phyloP scores from a whole-genome alignment of 495 filamentous ascomycete species.

The Chaetomium cochliodes region DNA sequence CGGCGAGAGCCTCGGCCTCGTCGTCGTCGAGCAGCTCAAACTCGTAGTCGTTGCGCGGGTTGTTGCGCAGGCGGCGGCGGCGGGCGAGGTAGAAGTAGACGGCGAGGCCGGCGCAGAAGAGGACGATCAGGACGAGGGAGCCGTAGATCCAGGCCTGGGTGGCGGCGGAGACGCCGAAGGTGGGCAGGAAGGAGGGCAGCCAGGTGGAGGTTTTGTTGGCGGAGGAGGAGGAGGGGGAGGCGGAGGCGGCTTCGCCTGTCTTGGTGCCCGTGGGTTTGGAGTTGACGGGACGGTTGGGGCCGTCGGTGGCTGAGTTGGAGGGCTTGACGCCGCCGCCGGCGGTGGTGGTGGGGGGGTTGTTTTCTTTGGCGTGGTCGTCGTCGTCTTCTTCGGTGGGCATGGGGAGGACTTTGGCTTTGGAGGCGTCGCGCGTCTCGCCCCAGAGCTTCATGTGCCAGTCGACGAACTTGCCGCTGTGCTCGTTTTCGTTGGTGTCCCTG shows the following conservation, averaged over 20 bases:
- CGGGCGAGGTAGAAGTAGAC: slow-evolving; percentile 77
- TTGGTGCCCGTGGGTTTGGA: slow-evolving; percentile 34
- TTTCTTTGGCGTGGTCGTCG: slow-evolving; percentile 66
- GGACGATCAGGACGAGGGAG: slow-evolving; percentile 72
- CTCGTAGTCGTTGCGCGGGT: slow-evolving; percentile 81
- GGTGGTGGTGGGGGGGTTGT: slow-evolving; percentile 47
- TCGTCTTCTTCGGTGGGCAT: slow-evolving; percentile 84
- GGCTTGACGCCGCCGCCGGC: slow-evolving; percentile 40
- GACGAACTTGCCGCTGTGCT: slow-evolving; percentile 69
- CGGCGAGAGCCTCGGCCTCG: slow-evolving; percentile 59
- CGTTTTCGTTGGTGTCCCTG: slow-evolving; percentile 80
- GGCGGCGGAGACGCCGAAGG: slow-evolving; percentile 86
- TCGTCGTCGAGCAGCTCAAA: slow-evolving; percentile 89
- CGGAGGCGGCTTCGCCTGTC: slow-evolving; percentile 28
- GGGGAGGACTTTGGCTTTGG: slow-evolving; percentile 68
- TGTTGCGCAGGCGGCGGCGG: slow-evolving; percentile 70
- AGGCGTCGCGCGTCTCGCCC: slow-evolving; percentile 79
- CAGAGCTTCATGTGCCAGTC: slow-evolving; percentile 95
- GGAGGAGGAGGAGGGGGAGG: slow-evolving; percentile 27
- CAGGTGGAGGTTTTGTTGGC: slow-evolving; percentile 49
- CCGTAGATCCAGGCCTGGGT: slow-evolving; percentile 97
- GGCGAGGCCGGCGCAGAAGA: slow-evolving; percentile 78
- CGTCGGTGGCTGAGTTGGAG: slow-evolving; percentile 51
- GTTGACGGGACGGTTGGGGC: slow-evolving; percentile 73
- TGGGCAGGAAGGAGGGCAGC: slow-evolving; percentile 87